Evolutionary conservation across 2,329 filamentous ascomycete species (phyloP).

Genomic region (Cladophialophora exuberans): DNA sequence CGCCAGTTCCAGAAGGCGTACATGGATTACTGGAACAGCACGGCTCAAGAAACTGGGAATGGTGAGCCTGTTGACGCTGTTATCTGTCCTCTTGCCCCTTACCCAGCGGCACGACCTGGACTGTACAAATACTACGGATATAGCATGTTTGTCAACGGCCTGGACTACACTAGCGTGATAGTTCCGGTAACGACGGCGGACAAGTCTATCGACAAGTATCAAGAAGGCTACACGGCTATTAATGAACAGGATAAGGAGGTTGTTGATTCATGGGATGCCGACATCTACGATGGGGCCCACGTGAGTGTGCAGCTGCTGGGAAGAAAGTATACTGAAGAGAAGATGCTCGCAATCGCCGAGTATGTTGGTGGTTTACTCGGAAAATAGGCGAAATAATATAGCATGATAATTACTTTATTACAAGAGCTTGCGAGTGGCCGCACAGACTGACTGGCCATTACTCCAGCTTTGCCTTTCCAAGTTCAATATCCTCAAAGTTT

Average conservation of each 20-base stretch:
- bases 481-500: conserved; percentile 21
- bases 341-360: conserved; percentile 50
- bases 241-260: conserved; percentile 48
- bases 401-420: too few relatives aligned
- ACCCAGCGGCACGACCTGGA: conserved; percentile 45
- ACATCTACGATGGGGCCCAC: conserved; percentile 52
- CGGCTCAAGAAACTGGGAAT: conserved; percentile 52
- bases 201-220: conserved; percentile 44
- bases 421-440: not conserved
- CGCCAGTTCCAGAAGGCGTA: conserved; percentile 61
- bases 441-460: not conserved
- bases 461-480: conserved; percentile 17
- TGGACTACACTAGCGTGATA: conserved; percentile 48
- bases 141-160: conserved; percentile 41
- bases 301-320: conserved; percentile 54
- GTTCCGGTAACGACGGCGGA: conserved; percentile 51
- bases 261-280: conserved; percentile 55
- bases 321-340: conserved; percentile 57
- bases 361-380: conserved; percentile 38
- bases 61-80: conserved; percentile 58
- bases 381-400: conserved; percentile 17
- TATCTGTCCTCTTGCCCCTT: conserved; percentile 47
- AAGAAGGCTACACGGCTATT: conserved; percentile 42
- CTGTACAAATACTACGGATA: conserved; percentile 47
- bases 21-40: conserved; percentile 67